A percentile compares a stretch with the other conserved stretches of the same genome.
phyloP scores from a whole-genome alignment of 306 rosid genomes.

The Glycine latifolia region DNA sequence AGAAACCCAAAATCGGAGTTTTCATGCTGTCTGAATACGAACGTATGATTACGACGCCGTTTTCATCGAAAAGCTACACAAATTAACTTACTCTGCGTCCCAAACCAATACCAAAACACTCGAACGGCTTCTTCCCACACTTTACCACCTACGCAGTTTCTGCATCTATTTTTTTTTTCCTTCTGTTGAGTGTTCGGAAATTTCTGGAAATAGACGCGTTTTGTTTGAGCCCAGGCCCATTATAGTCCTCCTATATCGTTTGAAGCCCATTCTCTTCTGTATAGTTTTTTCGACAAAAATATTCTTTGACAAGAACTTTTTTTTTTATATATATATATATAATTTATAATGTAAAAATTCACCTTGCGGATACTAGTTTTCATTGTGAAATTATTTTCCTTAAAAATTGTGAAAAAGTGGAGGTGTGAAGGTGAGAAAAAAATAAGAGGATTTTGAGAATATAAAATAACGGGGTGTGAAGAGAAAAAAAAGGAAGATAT shows the following conservation, averaged over 20 bases:
- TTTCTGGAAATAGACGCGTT: not conserved
- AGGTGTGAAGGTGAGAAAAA: no score
- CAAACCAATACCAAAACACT: not conserved
- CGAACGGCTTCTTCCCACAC: not conserved
- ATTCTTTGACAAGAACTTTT: no score
- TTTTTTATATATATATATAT: no score
- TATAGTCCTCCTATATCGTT: not conserved
- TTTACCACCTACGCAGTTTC: not conserved
- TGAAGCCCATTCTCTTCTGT: no score
- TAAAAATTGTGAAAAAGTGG: no score
- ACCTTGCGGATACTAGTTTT: no score
- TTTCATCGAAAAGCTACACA: not conserved
- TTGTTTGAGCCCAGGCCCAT: constrained; percentile 1
- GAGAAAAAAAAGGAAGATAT: no score
- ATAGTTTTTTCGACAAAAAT: no score
- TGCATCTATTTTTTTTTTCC: not conserved
- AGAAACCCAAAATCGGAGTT: constrained; percentile 59
- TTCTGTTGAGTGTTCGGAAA: not conserved
- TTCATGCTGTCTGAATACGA: constrained; percentile 55
- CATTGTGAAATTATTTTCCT: no score
- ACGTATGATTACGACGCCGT: not conserved
- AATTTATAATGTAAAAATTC: no score
- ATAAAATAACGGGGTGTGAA: no score
- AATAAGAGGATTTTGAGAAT: no score
- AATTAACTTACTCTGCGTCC: not conserved